Percentiles rank a stretch among this genome's conserved stretches.
phyloP scores from a whole-genome alignment of 768 basidiomycete genomes.

The Tephrocybe sp. region DNA sequence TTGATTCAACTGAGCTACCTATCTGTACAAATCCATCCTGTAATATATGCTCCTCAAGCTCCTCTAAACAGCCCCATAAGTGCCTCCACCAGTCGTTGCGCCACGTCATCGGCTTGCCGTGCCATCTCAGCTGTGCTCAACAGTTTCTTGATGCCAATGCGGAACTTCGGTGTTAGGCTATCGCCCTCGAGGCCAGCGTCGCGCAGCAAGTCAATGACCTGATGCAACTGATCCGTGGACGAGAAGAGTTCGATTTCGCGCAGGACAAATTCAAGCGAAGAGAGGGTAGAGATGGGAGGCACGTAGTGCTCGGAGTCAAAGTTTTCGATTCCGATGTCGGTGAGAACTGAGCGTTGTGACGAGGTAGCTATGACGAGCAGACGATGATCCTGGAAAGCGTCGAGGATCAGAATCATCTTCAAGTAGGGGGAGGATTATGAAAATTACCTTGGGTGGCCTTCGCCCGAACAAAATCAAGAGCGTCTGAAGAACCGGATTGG shows the following conservation, averaged over 20 bases:
- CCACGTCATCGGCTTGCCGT: conserved; percentile 85
- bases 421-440: neutral
- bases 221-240: conserved; percentile 49
- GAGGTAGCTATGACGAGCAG: conserved; percentile 92
- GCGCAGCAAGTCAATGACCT: conserved; percentile 64
- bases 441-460: conserved; percentile 84
- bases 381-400: conserved; percentile 71
- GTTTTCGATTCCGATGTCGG: conserved; percentile 85
- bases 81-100: conserved; percentile 63
- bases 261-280: conserved; percentile 74
- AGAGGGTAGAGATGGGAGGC: conserved; percentile 74
- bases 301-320: conserved; percentile 90
- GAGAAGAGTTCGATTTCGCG: conserved; percentile 78
- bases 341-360: conserved; percentile 81
- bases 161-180: conserved; percentile 47
- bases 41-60: neutral
- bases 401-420: neutral
- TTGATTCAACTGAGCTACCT: neutral
- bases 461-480: conserved; percentile 85
- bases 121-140: conserved; percentile 95
- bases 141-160: conserved; percentile 93
- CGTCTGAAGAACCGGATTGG: conserved; percentile 89
- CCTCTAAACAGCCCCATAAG: conserved; percentile 55
- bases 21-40: neutral
- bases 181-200: conserved; percentile 70